phyloP scores from a whole-genome alignment of 1,284 basidiomycete genomes.

The Cutaneotrichosporon sp. region DNA sequence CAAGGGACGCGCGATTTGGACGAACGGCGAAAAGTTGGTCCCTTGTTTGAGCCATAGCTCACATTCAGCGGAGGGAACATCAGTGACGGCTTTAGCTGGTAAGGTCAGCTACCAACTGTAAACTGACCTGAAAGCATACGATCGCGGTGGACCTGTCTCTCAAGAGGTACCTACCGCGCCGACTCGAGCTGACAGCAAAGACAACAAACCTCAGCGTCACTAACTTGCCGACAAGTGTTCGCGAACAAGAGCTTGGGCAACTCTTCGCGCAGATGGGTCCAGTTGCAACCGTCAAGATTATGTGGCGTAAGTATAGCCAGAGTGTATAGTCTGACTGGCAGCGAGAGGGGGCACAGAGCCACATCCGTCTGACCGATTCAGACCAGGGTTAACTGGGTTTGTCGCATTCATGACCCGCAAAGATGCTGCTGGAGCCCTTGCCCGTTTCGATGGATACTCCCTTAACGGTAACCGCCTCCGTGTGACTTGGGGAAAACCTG shows the following conservation, averaged over 20 bases:
- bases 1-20: constrained; percentile 77
- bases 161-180: not conserved
- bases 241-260: constrained; percentile 75
- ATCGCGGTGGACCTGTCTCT: constrained; percentile 9
- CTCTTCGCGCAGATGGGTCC: constrained; percentile 70
- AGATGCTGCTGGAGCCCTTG: constrained; percentile 82
- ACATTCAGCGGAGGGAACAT: constrained; percentile 57
- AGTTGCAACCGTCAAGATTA: constrained; percentile 69
- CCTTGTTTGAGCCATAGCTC: not conserved
- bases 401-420: constrained; percentile 91
- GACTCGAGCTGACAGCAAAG: constrained; percentile 51
- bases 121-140: constrained; percentile 29
- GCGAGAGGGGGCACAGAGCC: not conserved
- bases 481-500: constrained; percentile 94
- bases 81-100: constrained; percentile 84
- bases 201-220: constrained; percentile 88
- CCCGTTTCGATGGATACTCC: constrained; percentile 82
- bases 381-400: constrained; percentile 81
- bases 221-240: constrained; percentile 71
- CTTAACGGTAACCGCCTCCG: constrained; percentile 84
- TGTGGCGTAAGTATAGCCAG: constrained; percentile 74
- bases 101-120: constrained; percentile 22
- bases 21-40: constrained; percentile 63
- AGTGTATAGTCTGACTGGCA: not conserved
- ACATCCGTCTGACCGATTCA: constrained; percentile 55